Evolutionary conservation across 768 basidiomycete species (phyloP).

Genomic region (Tulasnella sp.): DNA sequence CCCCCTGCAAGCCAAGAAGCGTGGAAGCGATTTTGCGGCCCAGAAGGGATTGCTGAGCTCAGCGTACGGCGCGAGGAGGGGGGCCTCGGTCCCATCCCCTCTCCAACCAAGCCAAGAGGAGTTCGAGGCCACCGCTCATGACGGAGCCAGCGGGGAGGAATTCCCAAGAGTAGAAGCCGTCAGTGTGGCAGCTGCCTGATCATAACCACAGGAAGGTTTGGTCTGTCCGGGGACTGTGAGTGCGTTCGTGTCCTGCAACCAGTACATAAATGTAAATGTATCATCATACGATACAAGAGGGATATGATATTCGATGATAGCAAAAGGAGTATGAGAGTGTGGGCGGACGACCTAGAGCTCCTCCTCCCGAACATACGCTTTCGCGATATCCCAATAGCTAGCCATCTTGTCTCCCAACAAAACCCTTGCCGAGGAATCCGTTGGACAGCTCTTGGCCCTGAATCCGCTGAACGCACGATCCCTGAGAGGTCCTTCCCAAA

Average conservation of each 20-base stretch:
- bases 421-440: conserved; percentile 80
- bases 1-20: conserved; percentile 57
- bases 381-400: conserved; percentile 92
- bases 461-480: conserved; percentile 76
- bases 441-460: conserved; percentile 72
- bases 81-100: not conserved
- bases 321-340: not conserved
- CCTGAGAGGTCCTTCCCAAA: conserved; percentile 88
- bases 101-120: not conserved
- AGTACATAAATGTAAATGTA: no score
- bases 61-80: conserved; percentile 7
- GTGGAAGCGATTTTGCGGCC: conserved; percentile 76
- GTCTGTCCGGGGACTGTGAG: not conserved
- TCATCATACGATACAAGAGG: no score
- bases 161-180: not conserved
- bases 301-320: no score
- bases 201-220: not conserved
- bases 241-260: no score
- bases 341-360: conserved; percentile 31
- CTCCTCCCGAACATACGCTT: conserved; percentile 77
- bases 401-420: conserved; percentile 74
- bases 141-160: not conserved
- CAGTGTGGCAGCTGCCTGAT: not conserved
- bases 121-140: not conserved
- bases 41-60: conserved; percentile 69